These are phyloP conservation scores for Cokeromyces recurvatus DNA, from an alignment of 371 early-diverging fungal species.

Conservation along the genomic window DNA sequence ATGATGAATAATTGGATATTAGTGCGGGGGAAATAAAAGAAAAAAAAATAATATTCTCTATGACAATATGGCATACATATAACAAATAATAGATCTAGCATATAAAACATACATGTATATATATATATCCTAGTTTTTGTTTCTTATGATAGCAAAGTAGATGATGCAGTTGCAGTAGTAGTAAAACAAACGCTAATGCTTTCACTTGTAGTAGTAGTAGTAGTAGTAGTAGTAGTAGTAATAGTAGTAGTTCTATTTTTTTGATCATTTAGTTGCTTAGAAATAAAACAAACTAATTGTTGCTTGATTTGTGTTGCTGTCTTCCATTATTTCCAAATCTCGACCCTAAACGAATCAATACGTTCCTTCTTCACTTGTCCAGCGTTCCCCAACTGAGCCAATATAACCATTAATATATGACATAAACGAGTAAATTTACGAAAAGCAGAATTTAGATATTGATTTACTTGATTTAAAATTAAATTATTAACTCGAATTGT, in stretches of 20 bases:
- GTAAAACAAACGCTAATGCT: too few species aligned
- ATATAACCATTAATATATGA: constrained; percentile 25
- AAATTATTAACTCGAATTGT: constrained; percentile 3
- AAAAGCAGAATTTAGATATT: constrained; percentile 35
- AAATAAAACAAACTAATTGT: constrained; percentile 18
- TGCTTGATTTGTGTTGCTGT: constrained; percentile 26
- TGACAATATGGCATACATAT: too few species aligned
- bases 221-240: constrained; percentile 4
- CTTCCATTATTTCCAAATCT: constrained; percentile 34
- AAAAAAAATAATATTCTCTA: too few species aligned
- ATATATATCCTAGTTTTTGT: too few species aligned
- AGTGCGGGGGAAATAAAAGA: too few species aligned
- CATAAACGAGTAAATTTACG: constrained; percentile 37
- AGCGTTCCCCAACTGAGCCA: constrained; percentile 26
- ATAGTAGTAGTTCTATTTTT: constrained; percentile 7
- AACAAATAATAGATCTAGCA: too few species aligned
- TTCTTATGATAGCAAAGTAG: too few species aligned
- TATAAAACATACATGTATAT: too few species aligned
- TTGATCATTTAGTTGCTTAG: constrained; percentile 11
- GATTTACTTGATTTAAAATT: constrained; percentile 27
- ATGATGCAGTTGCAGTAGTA: constrained; percentile 5
- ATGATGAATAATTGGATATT: too few species aligned
- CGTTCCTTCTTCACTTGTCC: constrained; percentile 25
- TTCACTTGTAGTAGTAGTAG: constrained; percentile 8
- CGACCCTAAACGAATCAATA: constrained; percentile 33